Evolutionary conservation across 2,329 filamentous ascomycete genomes (phyloP).

Genomic region (Alternaria sp.): DNA sequence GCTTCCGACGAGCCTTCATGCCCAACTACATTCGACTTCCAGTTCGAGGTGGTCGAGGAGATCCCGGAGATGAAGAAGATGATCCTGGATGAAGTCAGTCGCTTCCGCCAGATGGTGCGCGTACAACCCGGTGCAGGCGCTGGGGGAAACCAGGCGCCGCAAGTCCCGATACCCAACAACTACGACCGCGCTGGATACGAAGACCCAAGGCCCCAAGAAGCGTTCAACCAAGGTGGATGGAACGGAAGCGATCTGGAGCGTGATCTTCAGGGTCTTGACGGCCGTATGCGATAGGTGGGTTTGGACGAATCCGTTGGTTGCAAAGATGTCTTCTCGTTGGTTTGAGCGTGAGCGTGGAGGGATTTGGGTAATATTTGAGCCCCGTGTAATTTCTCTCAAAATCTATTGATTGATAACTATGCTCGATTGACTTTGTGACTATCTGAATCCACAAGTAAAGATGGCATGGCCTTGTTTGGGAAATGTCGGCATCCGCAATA

Average conservation of each 20-base stretch:
- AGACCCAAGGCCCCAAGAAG: constrained; percentile 67
- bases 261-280: constrained; percentile 57
- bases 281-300: constrained; percentile 23
- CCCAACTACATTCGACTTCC: constrained; percentile 95
- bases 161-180: constrained; percentile 68
- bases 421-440: background rate
- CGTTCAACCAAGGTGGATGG: constrained; percentile 48
- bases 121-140: constrained; percentile 45
- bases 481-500: background rate
- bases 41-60: constrained; percentile 97
- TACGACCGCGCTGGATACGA: constrained; percentile 64
- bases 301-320: constrained; percentile 12
- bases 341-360: constrained; percentile 7
- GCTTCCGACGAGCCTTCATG: constrained; percentile 93
- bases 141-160: constrained; percentile 51
- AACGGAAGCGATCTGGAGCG: constrained; percentile 51
- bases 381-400: constrained; percentile 6
- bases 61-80: constrained; percentile 94
- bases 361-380: constrained; percentile 1
- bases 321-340: constrained; percentile 9
- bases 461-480: background rate
- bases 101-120: constrained; percentile 72
- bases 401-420: background rate
- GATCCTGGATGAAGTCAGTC: constrained; percentile 92
- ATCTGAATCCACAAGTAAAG: background rate